Conservation (phyloP, 2,329 filamentous ascomycete species). For the Lachnellula willkommii region DNA sequence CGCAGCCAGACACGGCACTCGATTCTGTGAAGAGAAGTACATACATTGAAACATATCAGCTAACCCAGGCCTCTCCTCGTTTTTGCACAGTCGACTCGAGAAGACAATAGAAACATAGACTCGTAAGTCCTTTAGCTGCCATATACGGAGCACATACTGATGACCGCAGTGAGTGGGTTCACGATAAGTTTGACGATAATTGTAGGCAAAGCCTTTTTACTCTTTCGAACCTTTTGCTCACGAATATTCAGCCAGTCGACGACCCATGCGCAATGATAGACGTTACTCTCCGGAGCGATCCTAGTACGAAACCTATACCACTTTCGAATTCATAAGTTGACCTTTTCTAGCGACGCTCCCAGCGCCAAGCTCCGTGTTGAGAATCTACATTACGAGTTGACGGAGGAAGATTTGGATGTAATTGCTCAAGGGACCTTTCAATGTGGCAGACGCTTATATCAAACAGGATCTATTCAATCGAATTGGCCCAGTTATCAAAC, state of each 20-base stretch:
- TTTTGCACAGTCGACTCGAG: slow-evolving; percentile 54
- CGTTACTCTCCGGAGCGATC: slow-evolving; percentile 28
- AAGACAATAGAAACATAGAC: slow-evolving; percentile 62
- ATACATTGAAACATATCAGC: slow-evolving; percentile 39
- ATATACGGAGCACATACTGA: background rate
- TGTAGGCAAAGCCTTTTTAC: slow-evolving; percentile 35
- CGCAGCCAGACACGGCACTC: slow-evolving; percentile 25
- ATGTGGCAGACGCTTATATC: slow-evolving; percentile 9
- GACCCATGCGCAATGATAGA: slow-evolving; percentile 23
- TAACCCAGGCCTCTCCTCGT: slow-evolving; percentile 39
- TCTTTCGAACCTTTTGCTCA: slow-evolving; percentile 16
- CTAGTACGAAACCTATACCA: slow-evolving; percentile 19
- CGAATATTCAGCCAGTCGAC: slow-evolving; percentile 23
- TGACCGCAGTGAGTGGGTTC: slow-evolving; percentile 75
- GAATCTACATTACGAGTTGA: slow-evolving; percentile 89
- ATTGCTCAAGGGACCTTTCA: slow-evolving; percentile 12
- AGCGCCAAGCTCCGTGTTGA: slow-evolving; percentile 76
- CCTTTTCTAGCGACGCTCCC: slow-evolving; percentile 38
- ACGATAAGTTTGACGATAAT: slow-evolving; percentile 80
- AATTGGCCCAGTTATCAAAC: slow-evolving; percentile 65
- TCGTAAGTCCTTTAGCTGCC: slow-evolving; percentile 45
- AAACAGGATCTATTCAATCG: slow-evolving; percentile 70
- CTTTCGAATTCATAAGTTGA: slow-evolving; percentile 8
- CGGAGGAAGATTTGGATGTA: slow-evolving; percentile 76
- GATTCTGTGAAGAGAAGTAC: slow-evolving; percentile 33